These are phyloP conservation scores for Monosporascus cannonballus DNA, from an alignment of 2,329 filamentous ascomycete genomes.

Conservation along the genomic window DNA sequence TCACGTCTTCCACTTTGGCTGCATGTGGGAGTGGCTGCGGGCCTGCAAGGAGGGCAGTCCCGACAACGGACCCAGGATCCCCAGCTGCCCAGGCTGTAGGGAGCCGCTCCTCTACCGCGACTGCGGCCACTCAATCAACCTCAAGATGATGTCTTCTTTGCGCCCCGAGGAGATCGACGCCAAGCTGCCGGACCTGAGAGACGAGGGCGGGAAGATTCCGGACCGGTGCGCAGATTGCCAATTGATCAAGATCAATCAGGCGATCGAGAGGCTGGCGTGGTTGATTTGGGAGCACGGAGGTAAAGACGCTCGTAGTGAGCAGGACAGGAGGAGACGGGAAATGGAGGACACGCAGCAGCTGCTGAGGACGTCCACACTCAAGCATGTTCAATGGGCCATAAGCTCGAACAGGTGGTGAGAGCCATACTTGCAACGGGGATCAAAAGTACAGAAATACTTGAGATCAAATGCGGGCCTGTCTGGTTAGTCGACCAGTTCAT, in stretches of 20 bases:
- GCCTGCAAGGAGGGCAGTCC: neutral
- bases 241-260: neutral
- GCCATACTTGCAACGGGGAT: neutral
- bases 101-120: neutral
- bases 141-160: neutral
- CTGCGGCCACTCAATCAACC: neutral
- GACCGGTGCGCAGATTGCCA: neutral
- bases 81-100: neutral
- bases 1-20: neutral
- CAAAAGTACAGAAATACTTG: too few relatives aligned
- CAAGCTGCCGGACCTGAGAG: neutral
- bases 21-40: neutral
- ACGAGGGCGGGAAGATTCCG: neutral
- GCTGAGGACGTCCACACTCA: neutral
- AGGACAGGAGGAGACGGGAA: neutral
- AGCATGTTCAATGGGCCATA: neutral
- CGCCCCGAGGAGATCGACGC: neutral
- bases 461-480: too few relatives aligned
- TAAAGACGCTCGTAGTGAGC: neutral
- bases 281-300: neutral
- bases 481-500: too few relatives aligned
- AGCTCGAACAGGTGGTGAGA: neutral
- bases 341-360: neutral
- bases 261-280: neutral
- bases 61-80: neutral